A percentile compares a stretch with the other conserved stretches of the same genome.
These are phyloP conservation scores for Ammopiptanthus mongolicus DNA, from an alignment of 306 rosid genomes.

Conservation along the genomic window DNA sequence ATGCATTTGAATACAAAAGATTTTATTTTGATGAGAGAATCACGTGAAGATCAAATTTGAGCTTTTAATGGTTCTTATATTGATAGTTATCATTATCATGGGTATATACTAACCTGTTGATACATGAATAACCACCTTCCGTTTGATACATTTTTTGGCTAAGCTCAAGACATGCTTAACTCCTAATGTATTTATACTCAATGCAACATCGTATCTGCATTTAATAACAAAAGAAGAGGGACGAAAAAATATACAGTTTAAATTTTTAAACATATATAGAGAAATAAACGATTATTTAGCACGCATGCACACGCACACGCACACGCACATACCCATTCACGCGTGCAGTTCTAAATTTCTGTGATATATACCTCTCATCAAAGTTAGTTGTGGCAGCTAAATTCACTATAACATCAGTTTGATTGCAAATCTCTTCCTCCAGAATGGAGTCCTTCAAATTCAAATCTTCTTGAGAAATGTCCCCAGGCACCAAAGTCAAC, in stretches of 20 bases:
- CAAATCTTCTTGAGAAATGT: conserved; percentile 48
- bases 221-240: background rate
- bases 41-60: background rate
- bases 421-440: conserved; percentile 38
- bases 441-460: conserved; percentile 41
- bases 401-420: conserved; percentile 49
- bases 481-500: conserved; percentile 50
- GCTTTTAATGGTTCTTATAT: background rate
- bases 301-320: background rate
- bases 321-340: too few relatives aligned
- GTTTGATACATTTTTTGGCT: conserved; percentile 48
- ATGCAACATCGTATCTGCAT: conserved; percentile 60
- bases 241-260: background rate
- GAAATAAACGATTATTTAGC: background rate
- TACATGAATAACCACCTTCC: conserved; percentile 56
- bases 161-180: conserved; percentile 50
- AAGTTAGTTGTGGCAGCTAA: conserved; percentile 75
- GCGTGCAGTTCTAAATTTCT: too few relatives aligned
- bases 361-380: conserved; percentile 53
- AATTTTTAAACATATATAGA: background rate
- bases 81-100: background rate
- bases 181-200: conserved; percentile 61
- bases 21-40: background rate
- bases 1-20: background rate
- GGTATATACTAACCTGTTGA: conserved; percentile 55